Evolutionary conservation across 179 eudicot species (phyloP), one percentile per base, ranked within the genome.

Genomic region (Silene noctiflora): DNA sequence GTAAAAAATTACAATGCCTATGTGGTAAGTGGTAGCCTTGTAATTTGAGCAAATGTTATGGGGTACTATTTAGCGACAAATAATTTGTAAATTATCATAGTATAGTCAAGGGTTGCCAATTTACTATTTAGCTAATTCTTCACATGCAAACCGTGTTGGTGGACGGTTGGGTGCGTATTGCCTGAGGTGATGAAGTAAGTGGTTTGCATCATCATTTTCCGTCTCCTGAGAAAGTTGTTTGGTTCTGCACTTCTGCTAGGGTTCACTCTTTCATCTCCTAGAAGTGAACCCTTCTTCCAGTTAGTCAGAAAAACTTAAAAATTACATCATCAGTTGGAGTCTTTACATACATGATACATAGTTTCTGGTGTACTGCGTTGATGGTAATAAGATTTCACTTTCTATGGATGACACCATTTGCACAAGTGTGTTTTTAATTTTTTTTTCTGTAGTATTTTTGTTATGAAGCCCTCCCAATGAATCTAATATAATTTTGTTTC

Each of bases 401-500:
- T 69, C 35, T 12, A 14, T n/a, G 10, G 10, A 69, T 42, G 31
- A 1, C 17, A 44, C 29, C 72, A 39, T 69, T n/a, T 11, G 9
- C 17, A 2, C 55, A 19, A 68, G 71, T 22, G 35, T 44, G 6
- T 14, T 7, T 12, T 22, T 27, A 1, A 1, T 27, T 27, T 27
- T 27, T 27, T 27, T 27, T 27, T 27, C 29, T 69, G 22, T 14
- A 72, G 44, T 48, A 71, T 16, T 20, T 21, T 64, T 62, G 11
- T 58, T 25, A 67, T 69, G 9, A n/a, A 6, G 17, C 33, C 20
- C 29, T 24, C 22, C 31, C 20, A 19, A 51, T 69, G 53, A 75
- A 62, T 76, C 77, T 76, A 56, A 42, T 53, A 31, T 8, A 53
- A 44, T 68, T 83, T 59, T 64, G 69, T 77, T 71, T 83, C 94